Percentiles rank a stretch among this genome's conserved stretches.
phyloP scores from a whole-genome alignment of 495 filamentous ascomycete genomes.

The Glonium stellatum region DNA sequence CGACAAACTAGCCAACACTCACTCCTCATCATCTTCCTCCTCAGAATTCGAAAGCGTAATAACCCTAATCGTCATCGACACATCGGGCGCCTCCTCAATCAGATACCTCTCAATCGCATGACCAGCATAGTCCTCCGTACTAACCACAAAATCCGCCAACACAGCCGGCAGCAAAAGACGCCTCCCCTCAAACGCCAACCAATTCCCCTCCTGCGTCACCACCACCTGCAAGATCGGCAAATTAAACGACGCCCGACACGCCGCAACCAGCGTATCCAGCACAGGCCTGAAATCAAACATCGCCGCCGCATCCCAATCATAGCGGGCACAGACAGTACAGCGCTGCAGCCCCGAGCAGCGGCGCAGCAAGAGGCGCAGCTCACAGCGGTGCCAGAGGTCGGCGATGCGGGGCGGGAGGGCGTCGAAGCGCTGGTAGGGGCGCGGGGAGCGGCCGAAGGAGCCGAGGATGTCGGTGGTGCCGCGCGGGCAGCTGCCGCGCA shows the following conservation, averaged over 20 bases:
- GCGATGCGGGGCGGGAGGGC: background rate
- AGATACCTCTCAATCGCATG: background rate
- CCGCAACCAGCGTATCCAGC: background rate
- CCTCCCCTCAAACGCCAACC: background rate
- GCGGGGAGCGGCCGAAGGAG: background rate
- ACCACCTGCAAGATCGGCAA: background rate
- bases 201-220: background rate
- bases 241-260: background rate
- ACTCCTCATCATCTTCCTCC: no score
- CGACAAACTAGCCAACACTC: no score
- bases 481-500: background rate
- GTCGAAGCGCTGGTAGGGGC: background rate
- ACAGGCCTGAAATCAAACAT: background rate
- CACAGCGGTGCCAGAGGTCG: background rate
- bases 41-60: no score
- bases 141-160: background rate
- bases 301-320: background rate
- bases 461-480: background rate
- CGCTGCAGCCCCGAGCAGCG: background rate
- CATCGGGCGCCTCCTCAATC: background rate
- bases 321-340: background rate
- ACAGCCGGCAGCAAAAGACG: background rate
- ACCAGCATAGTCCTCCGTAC: background rate
- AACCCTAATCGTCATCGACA: no score
- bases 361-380: background rate